phyloP scores from a whole-genome alignment of 75 land plant species.

The Selaginella moellendorffii region DNA sequence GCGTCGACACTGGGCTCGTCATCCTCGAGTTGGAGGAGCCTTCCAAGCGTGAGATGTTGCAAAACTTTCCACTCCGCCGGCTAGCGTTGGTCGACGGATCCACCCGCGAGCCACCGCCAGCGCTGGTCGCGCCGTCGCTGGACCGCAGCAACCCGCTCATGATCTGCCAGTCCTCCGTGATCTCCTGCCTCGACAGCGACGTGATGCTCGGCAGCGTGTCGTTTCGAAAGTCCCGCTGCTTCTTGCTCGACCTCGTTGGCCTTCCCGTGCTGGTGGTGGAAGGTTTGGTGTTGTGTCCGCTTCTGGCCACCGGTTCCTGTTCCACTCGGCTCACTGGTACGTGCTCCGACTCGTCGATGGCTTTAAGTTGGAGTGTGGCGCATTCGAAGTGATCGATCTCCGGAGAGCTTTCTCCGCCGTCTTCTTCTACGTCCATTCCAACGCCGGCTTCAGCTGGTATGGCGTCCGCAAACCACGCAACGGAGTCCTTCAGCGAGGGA shows the following conservation, averaged over 20 bases:
- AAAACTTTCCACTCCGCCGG: neutral
- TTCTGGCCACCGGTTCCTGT: neutral
- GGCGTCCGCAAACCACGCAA: neutral
- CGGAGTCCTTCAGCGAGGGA: too few species aligned
- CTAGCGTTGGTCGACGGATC: neutral
- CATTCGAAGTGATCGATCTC: too few species aligned
- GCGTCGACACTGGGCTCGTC: neutral
- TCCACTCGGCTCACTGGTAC: too few species aligned
- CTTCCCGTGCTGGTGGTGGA: slow-evolving; percentile 22
- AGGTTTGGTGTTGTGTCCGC: neutral
- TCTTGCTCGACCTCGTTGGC: slow-evolving; percentile 32
- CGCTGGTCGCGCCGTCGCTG: neutral
- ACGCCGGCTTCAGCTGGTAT: neutral
- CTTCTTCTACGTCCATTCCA: neutral
- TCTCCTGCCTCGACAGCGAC: slow-evolving; percentile 53
- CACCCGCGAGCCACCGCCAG: too few species aligned
- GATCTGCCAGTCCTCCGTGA: slow-evolving; percentile 51
- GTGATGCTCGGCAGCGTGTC: slow-evolving; percentile 51
- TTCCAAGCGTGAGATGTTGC: neutral
- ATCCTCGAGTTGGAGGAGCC: too few species aligned
- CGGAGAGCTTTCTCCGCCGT: neutral
- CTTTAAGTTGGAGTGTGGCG: too few species aligned
- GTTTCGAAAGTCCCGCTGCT: slow-evolving; percentile 46
- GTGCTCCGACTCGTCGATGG: too few species aligned
- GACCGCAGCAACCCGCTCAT: slow-evolving; percentile 40